Base-by-base conservation (phyloP, 768 basidiomycete species). In the Hygrocybe punicea region DNA sequence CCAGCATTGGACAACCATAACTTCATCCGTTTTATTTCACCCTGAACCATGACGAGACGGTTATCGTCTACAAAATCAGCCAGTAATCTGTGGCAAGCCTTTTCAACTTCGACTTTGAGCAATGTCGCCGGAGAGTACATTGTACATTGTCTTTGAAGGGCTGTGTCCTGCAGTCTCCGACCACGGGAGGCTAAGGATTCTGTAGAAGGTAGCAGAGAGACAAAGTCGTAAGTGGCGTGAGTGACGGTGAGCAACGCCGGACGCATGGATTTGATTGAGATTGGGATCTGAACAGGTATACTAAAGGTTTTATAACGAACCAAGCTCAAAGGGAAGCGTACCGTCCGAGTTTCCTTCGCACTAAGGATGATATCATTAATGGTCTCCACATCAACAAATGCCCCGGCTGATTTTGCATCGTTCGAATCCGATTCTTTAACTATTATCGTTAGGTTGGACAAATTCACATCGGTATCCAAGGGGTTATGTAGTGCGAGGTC, bases 111-210 rank as follows among this genome's bases (percentile, higher is more conserved):
- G 5, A 88, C 75, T 35, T 74, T 75, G 61, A 91, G 77, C 33
- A 81, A 63, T 6, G 81, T 68, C 66, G 96, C 87, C 9, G 84
- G 78, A 9, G 84, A 86, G 66, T 96, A 95, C 2, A 83, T 82
- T 10, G 83, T 83, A 25, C 68, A 77, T 60, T 86, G 83, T 46
- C 86, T 76, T 62, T 95, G 89, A 13, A 80, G 73, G 29, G 81
- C 78, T 2, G 93, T 93, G 53, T 84, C 82, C 52, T 94, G 84
- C 10, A 97, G 75, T 51, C 93, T 77, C 45, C 78, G 82, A 13
- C 94, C 93, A n/a, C 84, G 85, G 34, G 77, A 78, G 8, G 82
- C 76, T 2, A 94, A 77, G 1, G 84, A 73, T 68, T 95, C 93
- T 1, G 67, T 76, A 23, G 78, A 76, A 2, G 88, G 84, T 17